Evolutionary conservation across 495 filamentous ascomycete genomes (phyloP).

Genomic region (Mytilinidion resinicola): DNA sequence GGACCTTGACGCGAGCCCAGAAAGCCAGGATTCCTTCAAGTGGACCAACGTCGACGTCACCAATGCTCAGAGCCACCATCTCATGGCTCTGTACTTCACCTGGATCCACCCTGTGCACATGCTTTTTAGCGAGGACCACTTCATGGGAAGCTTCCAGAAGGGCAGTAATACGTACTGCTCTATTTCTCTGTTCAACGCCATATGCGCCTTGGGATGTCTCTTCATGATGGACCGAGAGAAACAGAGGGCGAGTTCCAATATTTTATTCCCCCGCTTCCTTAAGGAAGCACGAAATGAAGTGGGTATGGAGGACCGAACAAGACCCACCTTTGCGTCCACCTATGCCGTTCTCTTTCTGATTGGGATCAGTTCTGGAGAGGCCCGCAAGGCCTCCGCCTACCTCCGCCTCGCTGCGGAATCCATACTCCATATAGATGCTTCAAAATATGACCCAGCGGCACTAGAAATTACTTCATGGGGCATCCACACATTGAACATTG

Average conservation of each 20-base stretch:
- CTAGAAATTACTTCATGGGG: constrained; percentile 22
- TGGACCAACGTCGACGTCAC: constrained; percentile 37
- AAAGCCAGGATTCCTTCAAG: constrained; percentile 3
- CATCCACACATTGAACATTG: constrained; percentile 18
- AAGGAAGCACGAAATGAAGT: constrained; percentile 1
- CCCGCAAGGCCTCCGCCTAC: constrained; percentile 31
- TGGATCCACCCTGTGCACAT: constrained; percentile 43
- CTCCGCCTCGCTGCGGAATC: constrained; percentile 29
- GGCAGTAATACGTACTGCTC: constrained; percentile 32
- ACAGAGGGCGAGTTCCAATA: constrained; percentile 28
- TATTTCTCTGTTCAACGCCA: constrained; percentile 35
- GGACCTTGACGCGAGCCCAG: background rate
- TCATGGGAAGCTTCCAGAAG: constrained; percentile 31
- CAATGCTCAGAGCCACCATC: constrained; percentile 32
- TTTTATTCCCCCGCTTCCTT: constrained; percentile 31
- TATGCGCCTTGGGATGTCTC: constrained; percentile 41
- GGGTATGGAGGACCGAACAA: constrained; percentile 23
- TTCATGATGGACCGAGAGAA: constrained; percentile 26
- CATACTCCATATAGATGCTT: constrained; percentile 1
- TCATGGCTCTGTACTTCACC: constrained; percentile 42
- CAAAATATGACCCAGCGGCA: constrained; percentile 2
- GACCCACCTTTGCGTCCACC: constrained; percentile 1
- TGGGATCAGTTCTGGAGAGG: constrained; percentile 7
- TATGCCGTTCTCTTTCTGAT: constrained; percentile 20
- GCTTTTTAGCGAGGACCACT: constrained; percentile 38